A percentile compares a stretch with the other conserved stretches of the same genome.
phyloP scores from a whole-genome alignment of 495 filamentous ascomycete species.

The Neurospora sp. region DNA sequence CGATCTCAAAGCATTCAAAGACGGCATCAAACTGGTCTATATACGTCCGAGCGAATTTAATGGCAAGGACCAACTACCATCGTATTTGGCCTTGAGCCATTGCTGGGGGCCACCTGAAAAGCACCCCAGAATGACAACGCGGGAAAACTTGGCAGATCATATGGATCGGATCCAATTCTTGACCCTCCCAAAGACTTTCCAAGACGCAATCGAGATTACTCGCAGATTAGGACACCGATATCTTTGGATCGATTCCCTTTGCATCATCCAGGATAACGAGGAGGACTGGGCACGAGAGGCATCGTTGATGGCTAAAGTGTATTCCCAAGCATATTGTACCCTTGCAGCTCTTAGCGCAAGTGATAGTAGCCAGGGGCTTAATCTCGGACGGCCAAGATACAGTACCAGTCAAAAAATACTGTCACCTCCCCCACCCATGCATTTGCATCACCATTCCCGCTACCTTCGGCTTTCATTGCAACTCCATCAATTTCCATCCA shows the following conservation, averaged over 20 bases:
- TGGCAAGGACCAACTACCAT: too few relatives aligned
- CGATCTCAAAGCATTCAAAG: too few relatives aligned
- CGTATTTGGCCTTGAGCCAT: neutral
- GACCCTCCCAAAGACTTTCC: neutral
- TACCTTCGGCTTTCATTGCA: too few relatives aligned
- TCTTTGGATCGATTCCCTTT: conserved; percentile 28
- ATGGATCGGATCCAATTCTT: too few relatives aligned
- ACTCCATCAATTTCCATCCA: too few relatives aligned
- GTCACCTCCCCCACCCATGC: too few relatives aligned
- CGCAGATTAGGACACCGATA: conserved; percentile 13
- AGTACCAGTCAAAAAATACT: too few relatives aligned
- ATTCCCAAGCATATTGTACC: neutral
- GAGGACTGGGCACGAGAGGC: conserved; percentile 18
- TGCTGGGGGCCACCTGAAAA: neutral
- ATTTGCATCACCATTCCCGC: too few relatives aligned
- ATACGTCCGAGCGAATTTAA: too few relatives aligned
- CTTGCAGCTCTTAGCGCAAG: neutral
- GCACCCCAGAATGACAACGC: neutral
- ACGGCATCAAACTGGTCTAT: too few relatives aligned
- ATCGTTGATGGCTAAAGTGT: neutral
- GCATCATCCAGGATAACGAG: conserved; percentile 24
- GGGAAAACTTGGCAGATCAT: neutral
- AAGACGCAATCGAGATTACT: conserved; percentile 13
- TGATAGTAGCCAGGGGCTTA: neutral
- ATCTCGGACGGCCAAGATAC: too few relatives aligned